These are phyloP conservation scores for Gnomoniopsis smithogilvyi DNA, from an alignment of 2,329 filamentous ascomycete genomes.

Conservation along the genomic window DNA sequence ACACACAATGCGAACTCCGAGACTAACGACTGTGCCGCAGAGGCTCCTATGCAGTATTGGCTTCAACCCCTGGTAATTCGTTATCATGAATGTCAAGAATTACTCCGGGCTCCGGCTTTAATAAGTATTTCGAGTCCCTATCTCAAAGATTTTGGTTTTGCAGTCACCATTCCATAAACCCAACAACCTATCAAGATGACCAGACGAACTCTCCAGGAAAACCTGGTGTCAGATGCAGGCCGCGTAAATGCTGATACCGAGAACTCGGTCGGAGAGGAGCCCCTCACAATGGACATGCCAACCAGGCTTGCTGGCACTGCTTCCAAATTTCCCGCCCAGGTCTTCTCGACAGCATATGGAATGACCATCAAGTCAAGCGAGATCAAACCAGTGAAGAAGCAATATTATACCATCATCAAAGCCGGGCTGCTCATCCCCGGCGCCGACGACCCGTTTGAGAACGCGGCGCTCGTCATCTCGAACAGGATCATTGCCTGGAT, in stretches of 20 bases:
- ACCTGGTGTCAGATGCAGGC: background rate
- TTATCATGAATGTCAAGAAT: too few species aligned
- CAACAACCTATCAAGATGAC: background rate
- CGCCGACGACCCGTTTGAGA: conserved; percentile 29
- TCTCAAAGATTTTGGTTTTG: too few species aligned
- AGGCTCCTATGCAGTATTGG: too few species aligned
- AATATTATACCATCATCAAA: conserved; percentile 31
- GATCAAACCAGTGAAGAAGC: conserved; percentile 22
- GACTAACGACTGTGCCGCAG: too few species aligned
- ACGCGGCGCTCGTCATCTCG: conserved; percentile 34
- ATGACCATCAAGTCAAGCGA: conserved; percentile 6
- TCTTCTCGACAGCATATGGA: conserved; percentile 14
- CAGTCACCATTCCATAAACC: too few species aligned
- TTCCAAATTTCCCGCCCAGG: background rate
- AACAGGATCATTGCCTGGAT: conserved; percentile 36
- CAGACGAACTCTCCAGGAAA: background rate
- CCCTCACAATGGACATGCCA: background rate
- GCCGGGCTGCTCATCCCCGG: conserved; percentile 35
- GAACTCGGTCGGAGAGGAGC: background rate
- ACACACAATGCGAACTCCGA: too few species aligned
- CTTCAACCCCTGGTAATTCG: too few species aligned
- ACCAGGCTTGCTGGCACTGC: background rate
- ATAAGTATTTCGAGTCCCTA: too few species aligned
- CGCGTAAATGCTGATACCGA: background rate
- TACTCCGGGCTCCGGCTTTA: too few species aligned